Percentiles rank a stretch among this genome's conserved stretches.
Evolutionary conservation across 495 filamentous ascomycete species (phyloP).

Genomic region (Daldinia concentrica): DNA sequence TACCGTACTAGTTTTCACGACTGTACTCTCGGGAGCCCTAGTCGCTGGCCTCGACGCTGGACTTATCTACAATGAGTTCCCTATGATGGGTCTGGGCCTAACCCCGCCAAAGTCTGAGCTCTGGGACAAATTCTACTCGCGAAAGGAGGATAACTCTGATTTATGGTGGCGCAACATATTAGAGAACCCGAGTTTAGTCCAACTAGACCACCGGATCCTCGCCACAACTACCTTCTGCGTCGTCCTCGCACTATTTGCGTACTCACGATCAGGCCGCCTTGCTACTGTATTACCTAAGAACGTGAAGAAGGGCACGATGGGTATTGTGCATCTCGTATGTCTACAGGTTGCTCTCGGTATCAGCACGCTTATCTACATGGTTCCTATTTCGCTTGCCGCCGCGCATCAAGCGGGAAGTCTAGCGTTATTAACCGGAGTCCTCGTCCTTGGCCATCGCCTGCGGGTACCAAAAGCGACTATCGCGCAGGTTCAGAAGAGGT

Average conservation of each 20-base stretch:
- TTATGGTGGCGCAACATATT: slow-evolving; percentile 96
- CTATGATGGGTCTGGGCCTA: slow-evolving; percentile 87
- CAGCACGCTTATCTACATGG: slow-evolving; percentile 88
- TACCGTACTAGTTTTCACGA: slow-evolving; percentile 80
- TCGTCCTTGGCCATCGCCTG: slow-evolving; percentile 74
- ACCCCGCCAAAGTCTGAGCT: slow-evolving; percentile 84
- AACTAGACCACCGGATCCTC: slow-evolving; percentile 93
- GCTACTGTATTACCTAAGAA: slow-evolving; percentile 69
- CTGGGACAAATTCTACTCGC: slow-evolving; percentile 85
- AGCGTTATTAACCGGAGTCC: slow-evolving; percentile 80
- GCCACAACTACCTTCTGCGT: slow-evolving; percentile 88
- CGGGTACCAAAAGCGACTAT: slow-evolving; percentile 60
- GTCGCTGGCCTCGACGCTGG: slow-evolving; percentile 96
- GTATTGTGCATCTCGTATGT: slow-evolving; percentile 82
- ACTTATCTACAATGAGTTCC: slow-evolving; percentile 98
- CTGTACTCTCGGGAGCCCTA: slow-evolving; percentile 90
- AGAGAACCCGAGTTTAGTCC: slow-evolving; percentile 93
- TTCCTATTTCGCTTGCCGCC: slow-evolving; percentile 86
- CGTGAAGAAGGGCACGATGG: slow-evolving; percentile 75
- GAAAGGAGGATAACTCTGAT: slow-evolving; percentile 76
- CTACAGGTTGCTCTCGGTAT: slow-evolving; percentile 89
- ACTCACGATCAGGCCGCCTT: slow-evolving; percentile 72
- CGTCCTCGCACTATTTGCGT: slow-evolving; percentile 79
- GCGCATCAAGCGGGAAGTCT: slow-evolving; percentile 92
- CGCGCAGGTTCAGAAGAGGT: slow-evolving; percentile 54